Evolutionary conservation across 1,139 yeast species (phyloP), one percentile per base, ranked within the genome.

Genomic region (Meyerozyma sp.): DNA sequence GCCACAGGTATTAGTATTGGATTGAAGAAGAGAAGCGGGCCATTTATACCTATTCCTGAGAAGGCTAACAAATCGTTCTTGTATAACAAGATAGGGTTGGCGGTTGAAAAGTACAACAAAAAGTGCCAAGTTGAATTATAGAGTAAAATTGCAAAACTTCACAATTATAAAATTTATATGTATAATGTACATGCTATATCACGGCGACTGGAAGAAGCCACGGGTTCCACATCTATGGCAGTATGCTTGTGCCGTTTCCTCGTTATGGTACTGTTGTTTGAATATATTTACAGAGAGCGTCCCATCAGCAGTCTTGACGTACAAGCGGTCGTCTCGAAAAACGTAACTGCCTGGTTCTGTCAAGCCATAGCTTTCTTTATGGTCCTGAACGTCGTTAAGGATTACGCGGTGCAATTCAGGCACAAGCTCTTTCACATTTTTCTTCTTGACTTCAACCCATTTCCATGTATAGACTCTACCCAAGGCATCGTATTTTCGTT

Each of bases 41-140:
- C 76, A 5, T 90, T 93, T 59, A 79, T 93, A 42, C 96, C 97
- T 1, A 73, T 91, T 35, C 81, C 88, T 0, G 95, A 88, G 46
- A 70, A 73, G 39, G 65, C 75, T 7, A 81, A 83, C 47, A 73
- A 93, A 52, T 70, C 73, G 46, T 84, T 79, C 62, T 65, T 93
- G 49, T 90, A 89, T 68, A 77, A 72, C 50, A 80, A 79, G 55
- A 87, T 93, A 53, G 85, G 84, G 5, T 65, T 84, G 47, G 97
- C 97, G 1, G 98, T 89, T 11, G 76, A 74, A 30, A 89, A 84
- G 53, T 89, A 75, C 64, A 90, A 90, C 60, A 81, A 82, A 66
- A 76, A 71, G 44, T 75, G 79, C 49, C 78, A 71, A 52, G 74
- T 74, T 9, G 56, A 61, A 44, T 49, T 73, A 47, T 66, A 48